Conservation (phyloP, 1,284 basidiomycete species). For the Melampsora americana region DNA sequence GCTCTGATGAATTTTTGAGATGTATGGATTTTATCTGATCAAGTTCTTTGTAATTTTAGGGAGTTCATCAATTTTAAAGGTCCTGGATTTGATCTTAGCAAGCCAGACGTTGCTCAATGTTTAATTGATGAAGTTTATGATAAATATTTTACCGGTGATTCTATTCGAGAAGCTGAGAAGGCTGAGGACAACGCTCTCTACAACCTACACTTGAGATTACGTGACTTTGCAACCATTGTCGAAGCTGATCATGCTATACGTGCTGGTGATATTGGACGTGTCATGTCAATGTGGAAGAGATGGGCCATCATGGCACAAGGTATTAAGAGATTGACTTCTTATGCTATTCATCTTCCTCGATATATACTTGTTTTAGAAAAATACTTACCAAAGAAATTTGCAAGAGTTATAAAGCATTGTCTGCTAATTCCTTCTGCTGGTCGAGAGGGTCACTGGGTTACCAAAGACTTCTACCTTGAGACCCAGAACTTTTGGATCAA, state of each 20-base stretch:
- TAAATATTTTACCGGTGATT: not conserved
- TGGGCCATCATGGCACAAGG: conserved; percentile 25
- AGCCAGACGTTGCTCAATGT: not conserved
- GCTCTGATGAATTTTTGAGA: not conserved
- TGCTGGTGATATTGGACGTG: conserved; percentile 9
- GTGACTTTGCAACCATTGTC: conserved; percentile 9
- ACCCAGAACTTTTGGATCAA: conserved; percentile 22
- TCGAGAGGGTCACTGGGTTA: conserved; percentile 10
- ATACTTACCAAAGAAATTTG: not conserved
- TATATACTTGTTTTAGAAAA: conserved; percentile 1
- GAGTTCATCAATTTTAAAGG: not conserved
- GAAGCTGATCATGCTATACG: conserved; percentile 5
- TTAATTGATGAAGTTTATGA: conserved; percentile 4
- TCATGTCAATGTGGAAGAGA: conserved; percentile 18
- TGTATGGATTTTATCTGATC: not conserved
- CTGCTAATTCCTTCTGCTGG: not conserved
- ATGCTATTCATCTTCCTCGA: conserved; percentile 9
- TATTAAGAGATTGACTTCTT: not conserved
- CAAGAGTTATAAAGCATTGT: conserved; percentile 1
- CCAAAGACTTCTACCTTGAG: conserved; percentile 25
- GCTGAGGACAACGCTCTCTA: not conserved
- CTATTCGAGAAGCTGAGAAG: not conserved
- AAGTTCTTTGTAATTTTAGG: not conserved
- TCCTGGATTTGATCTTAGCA: not conserved
- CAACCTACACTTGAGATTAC: conserved; percentile 9